Conservation (phyloP, 1,284 basidiomycete genomes). For the Gomphus bonarii region DNA sequence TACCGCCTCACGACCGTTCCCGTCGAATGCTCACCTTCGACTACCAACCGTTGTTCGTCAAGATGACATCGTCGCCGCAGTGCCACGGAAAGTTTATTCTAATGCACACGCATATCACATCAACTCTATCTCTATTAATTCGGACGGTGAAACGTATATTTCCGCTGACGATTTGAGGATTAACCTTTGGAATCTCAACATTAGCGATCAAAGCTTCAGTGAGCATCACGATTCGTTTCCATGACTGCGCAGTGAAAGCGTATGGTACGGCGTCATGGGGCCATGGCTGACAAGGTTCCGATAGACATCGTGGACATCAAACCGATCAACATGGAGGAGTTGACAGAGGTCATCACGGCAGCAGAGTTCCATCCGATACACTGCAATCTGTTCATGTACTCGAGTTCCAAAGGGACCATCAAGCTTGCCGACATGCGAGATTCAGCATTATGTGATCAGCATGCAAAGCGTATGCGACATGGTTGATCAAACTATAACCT, state of each 20-base stretch:
- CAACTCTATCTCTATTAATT: conserved; percentile 99
- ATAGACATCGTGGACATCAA: conserved; percentile 99
- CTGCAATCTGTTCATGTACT: conserved; percentile 99
- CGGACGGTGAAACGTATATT: conserved; percentile 98
- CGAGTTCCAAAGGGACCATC: conserved; percentile 98
- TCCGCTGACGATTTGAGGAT: conserved; percentile 95
- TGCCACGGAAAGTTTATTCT: conserved; percentile 97
- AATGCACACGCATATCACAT: conserved; percentile 99
- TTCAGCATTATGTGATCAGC: conserved; percentile 91
- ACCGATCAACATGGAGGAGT: conserved; percentile 99
- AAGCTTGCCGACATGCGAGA: conserved; percentile 99
- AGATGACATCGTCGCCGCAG: conserved; percentile 97
- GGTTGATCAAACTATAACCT: background rate
- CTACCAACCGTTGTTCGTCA: conserved; percentile 88
- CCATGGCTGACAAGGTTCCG: background rate
- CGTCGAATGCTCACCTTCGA: conserved; percentile 73
- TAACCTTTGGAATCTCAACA: conserved; percentile 98
- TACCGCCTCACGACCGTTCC: conserved; percentile 1
- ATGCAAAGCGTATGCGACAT: conserved; percentile 79
- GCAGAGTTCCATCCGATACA: conserved; percentile 97
- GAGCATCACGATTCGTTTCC: conserved; percentile 25
- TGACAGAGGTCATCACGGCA: conserved; percentile 99
- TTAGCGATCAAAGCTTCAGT: conserved; percentile 99
- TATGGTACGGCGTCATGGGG: background rate
- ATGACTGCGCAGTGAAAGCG: background rate